Evolutionary conservation across 257 asterid genomes (phyloP).

Genomic region (Ehretia macrophylla): DNA sequence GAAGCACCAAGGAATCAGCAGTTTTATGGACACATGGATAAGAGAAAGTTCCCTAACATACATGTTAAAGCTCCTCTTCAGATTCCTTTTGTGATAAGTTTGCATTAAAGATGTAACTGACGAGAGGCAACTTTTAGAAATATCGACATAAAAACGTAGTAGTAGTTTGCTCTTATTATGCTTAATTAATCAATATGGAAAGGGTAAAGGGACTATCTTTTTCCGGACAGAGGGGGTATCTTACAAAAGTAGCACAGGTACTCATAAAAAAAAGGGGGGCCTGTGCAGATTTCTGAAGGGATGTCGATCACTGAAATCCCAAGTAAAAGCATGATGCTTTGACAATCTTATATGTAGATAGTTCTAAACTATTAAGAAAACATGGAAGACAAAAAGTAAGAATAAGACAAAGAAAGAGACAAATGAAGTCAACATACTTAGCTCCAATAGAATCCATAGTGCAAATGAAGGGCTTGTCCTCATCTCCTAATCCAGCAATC

Average conservation of each 20-base stretch:
- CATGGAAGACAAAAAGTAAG: not conserved
- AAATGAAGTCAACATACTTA: constrained; percentile 46
- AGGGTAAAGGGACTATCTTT: not conserved
- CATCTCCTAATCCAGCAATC: constrained; percentile 93
- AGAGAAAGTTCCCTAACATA: too few species aligned
- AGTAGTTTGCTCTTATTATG: too few species aligned
- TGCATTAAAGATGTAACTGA: too few species aligned
- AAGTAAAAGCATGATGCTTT: not conserved
- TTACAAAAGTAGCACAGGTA: not conserved
- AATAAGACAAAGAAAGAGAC: not conserved
- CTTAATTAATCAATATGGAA: not conserved
- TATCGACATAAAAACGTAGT: too few species aligned
- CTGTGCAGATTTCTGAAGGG: too few species aligned
- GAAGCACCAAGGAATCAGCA: too few species aligned
- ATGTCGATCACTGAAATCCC: too few species aligned
- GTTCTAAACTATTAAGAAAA: not conserved
- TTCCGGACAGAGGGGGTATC: not conserved
- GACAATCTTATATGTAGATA: not conserved
- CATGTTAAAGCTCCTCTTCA: too few species aligned
- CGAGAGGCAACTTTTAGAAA: too few species aligned
- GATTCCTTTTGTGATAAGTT: too few species aligned
- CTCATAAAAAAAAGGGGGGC: not conserved
- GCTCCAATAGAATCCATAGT: constrained; percentile 98
- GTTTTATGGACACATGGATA: too few species aligned
- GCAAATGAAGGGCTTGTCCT: constrained; percentile 91